A percentile compares a stretch with the other conserved stretches of the same genome.
Evolutionary conservation across 129 eudicot species (phyloP).

Genomic region (Pittosporum tobira): DNA sequence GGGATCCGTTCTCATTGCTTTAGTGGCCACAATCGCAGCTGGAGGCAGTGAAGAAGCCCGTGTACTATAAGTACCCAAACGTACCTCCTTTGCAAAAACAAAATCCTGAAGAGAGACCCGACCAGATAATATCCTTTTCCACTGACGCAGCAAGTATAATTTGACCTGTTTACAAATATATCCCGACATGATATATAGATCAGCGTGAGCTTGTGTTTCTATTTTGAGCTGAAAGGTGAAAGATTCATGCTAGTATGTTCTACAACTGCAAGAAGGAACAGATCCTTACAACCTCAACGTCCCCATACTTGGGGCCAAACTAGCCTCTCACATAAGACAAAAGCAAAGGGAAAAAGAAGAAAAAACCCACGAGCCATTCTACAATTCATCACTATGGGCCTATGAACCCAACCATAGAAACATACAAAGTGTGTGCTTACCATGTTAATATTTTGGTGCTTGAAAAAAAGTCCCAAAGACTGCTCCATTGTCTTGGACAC

Average conservation of each 20-base stretch:
- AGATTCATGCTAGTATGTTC: no score
- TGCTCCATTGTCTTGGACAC: conserved; percentile 89
- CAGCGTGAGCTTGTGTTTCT: no score
- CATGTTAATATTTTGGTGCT: conserved; percentile 56
- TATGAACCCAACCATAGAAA: neutral
- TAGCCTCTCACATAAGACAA: conserved; percentile 6
- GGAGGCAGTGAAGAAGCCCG: conserved; percentile 79
- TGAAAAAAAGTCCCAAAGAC: conserved; percentile 70
- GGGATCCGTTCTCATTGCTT: conserved; percentile 79
- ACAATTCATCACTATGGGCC: neutral
- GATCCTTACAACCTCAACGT: neutral
- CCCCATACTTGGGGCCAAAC: neutral
- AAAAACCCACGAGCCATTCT: neutral
- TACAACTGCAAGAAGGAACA: no score
- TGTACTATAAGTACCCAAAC: conserved; percentile 71
- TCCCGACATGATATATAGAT: neutral
- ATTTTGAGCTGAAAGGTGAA: no score
- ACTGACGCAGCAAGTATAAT: conserved; percentile 64
- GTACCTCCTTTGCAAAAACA: conserved; percentile 89
- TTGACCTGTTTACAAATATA: conserved; percentile 42
- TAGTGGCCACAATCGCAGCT: conserved; percentile 91
- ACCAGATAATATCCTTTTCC: conserved; percentile 76
- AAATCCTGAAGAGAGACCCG: conserved; percentile 84
- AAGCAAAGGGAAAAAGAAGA: neutral
- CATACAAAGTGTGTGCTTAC: conserved; percentile 21